A percentile compares a stretch with the other conserved stretches of the same genome.
Conservation (phyloP, 2,329 filamentous ascomycete species). For the Cytospora schulzeri region DNA sequence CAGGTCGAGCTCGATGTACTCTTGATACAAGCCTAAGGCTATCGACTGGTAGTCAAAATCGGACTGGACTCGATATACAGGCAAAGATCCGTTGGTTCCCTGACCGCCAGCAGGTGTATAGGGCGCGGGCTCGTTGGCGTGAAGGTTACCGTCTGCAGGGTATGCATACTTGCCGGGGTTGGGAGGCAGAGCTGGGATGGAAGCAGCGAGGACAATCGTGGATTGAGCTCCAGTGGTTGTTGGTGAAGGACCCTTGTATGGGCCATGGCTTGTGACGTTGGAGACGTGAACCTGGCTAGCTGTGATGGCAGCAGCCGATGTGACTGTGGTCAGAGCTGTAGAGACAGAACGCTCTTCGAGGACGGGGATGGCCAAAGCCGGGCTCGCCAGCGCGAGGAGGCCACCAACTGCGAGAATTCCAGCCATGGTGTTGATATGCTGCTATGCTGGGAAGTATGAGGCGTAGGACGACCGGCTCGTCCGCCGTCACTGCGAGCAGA, state of each 20-base stretch:
- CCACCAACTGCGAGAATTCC: conserved; percentile 20
- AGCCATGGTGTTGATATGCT: conserved; percentile 19
- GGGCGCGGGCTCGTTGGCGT: conserved; percentile 68
- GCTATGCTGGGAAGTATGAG: not conserved
- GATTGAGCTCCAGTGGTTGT: conserved; percentile 71
- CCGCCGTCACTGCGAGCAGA: too few relatives aligned
- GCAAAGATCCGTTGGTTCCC: conserved; percentile 75
- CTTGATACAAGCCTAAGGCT: conserved; percentile 74
- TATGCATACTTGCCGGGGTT: conserved; percentile 68
- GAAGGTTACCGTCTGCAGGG: conserved; percentile 69
- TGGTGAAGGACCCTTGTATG: conserved; percentile 63
- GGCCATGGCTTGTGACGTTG: conserved; percentile 68
- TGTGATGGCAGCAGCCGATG: conserved; percentile 35
- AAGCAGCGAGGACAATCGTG: conserved; percentile 57
- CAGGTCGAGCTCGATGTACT: conserved; percentile 82
- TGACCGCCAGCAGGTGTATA: conserved; percentile 73
- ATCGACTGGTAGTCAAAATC: conserved; percentile 85
- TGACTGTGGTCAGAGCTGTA: conserved; percentile 40
- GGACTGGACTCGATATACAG: conserved; percentile 75
- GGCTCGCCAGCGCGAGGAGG: conserved; percentile 30
- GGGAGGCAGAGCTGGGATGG: conserved; percentile 60
- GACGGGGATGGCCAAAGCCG: conserved; percentile 36
- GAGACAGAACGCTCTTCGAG: conserved; percentile 34
- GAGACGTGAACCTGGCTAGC: conserved; percentile 42
- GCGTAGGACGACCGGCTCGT: not conserved